Conservation (phyloP, 1,284 basidiomycete genomes). For the Phellopilus nigrolimitatus region DNA sequence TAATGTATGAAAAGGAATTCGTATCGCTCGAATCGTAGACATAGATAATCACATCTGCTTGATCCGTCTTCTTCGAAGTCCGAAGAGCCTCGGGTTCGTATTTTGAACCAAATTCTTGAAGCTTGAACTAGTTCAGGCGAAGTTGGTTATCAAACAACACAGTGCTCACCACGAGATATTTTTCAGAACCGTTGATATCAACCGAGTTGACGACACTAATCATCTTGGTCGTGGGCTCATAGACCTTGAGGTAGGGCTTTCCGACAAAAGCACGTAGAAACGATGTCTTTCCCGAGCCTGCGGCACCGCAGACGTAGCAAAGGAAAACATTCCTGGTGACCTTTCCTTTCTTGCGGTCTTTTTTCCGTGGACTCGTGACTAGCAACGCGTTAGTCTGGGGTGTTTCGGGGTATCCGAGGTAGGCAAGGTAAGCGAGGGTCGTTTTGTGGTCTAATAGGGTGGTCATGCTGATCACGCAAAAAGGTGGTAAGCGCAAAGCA, state of each 20-base stretch:
- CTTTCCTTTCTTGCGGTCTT: conserved; percentile 84
- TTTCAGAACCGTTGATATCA: conserved; percentile 91
- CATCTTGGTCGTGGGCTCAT: conserved; percentile 87
- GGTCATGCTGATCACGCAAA: too few relatives aligned
- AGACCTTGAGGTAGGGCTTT: conserved; percentile 66
- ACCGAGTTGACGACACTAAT: conserved; percentile 93
- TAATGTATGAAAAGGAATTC: conserved; percentile 98
- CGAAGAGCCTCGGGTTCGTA: conserved; percentile 91
- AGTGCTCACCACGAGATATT: conserved; percentile 85
- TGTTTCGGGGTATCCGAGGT: conserved; percentile 79
- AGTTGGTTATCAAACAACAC: conserved; percentile 3
- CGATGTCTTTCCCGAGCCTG: conserved; percentile 93
- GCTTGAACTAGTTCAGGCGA: conserved; percentile 38
- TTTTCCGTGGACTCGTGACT: conserved; percentile 76
- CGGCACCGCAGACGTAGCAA: conserved; percentile 91
- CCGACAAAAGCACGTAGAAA: conserved; percentile 83
- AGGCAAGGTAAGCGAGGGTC: conserved; percentile 94
- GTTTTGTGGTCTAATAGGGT: conserved; percentile 90
- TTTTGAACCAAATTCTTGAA: conserved; percentile 96
- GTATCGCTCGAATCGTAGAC: conserved; percentile 98
- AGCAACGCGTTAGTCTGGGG: conserved; percentile 77
- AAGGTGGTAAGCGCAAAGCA: conserved; percentile 9
- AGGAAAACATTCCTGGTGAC: conserved; percentile 87
- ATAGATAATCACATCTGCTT: conserved; percentile 92
- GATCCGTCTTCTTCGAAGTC: conserved; percentile 85